Percentiles rank a stretch among this genome's conserved stretches.
Evolutionary conservation across 2,329 filamentous ascomycete genomes (phyloP).

Genomic region (Sodiomyces alkalinus): DNA sequence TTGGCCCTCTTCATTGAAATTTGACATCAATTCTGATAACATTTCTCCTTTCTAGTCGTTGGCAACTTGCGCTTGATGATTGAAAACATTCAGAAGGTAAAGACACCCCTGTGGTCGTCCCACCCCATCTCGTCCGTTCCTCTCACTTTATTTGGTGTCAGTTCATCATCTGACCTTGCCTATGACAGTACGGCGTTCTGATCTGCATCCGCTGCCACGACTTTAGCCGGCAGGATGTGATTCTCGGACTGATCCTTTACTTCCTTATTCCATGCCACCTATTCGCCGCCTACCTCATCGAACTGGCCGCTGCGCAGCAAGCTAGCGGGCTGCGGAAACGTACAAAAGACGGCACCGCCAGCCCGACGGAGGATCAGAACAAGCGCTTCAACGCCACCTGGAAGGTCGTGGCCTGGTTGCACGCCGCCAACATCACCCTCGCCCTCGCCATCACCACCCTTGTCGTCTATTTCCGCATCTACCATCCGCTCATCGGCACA

Average conservation of each 20-base stretch:
- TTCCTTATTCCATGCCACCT: conserved; percentile 82
- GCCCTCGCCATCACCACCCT: conserved; percentile 69
- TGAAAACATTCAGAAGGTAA: conserved; percentile 88
- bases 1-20: conserved; percentile 1
- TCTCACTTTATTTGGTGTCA: not conserved
- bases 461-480: conserved; percentile 78
- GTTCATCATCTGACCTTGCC: not conserved
- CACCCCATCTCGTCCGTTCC: too few species aligned
- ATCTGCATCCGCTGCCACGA: conserved; percentile 87
- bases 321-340: conserved; percentile 53
- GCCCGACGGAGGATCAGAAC: conserved; percentile 44
- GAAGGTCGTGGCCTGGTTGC: conserved; percentile 64
- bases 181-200: conserved; percentile 72
- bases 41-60: conserved; percentile 43
- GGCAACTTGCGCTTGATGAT: conserved; percentile 90
- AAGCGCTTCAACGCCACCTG: conserved; percentile 60
- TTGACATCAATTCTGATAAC: conserved; percentile 3
- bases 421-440: conserved; percentile 69
- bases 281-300: conserved; percentile 79
- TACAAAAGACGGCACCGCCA: conserved; percentile 31
- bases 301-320: conserved; percentile 66
- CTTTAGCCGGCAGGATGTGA: conserved; percentile 63
- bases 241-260: conserved; percentile 65
- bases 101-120: too few species aligned
- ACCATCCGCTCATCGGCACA: conserved; percentile 88